Evolutionary conservation across 345 rosid genomes (phyloP).

Genomic region (Syzygium aromaticum): DNA sequence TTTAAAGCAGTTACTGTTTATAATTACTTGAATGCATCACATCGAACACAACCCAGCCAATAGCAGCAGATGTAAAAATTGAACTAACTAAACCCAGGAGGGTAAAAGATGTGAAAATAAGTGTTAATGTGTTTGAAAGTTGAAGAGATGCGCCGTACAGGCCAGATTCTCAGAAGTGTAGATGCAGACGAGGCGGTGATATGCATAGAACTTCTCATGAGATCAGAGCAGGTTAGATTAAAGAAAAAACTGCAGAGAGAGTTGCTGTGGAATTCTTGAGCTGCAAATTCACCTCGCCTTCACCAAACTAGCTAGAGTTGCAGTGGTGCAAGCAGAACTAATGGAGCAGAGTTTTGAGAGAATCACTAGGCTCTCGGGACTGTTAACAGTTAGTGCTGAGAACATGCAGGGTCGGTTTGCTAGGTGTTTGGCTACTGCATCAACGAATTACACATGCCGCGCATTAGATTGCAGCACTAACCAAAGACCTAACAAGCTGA

Average conservation of each 20-base stretch:
- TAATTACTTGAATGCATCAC: not conserved
- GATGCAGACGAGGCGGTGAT: not conserved
- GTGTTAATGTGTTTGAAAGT: not conserved
- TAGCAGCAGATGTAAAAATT: not conserved
- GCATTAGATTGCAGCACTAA: not conserved
- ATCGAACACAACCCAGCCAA: not conserved
- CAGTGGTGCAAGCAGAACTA: not conserved
- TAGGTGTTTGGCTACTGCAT: not conserved
- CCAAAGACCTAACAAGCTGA: not conserved
- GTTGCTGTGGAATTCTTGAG: not conserved
- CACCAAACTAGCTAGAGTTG: not conserved
- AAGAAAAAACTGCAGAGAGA: not conserved
- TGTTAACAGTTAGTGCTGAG: not conserved
- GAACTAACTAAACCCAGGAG: not conserved
- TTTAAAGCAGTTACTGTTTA: not conserved
- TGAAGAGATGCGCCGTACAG: rapidly evolving
- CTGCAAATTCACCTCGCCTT: not conserved
- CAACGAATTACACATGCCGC: not conserved
- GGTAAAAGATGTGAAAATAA: not conserved
- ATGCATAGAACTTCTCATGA: not conserved
- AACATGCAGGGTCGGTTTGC: not conserved
- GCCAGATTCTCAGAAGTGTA: not conserved
- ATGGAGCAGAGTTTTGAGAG: not conserved
- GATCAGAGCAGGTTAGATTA: not conserved
- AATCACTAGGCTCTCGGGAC: not conserved